Percentiles rank a stretch among this genome's conserved stretches.
Conservation (phyloP, 164 flowering plant genomes). For the Berberis thunbergii region DNA sequence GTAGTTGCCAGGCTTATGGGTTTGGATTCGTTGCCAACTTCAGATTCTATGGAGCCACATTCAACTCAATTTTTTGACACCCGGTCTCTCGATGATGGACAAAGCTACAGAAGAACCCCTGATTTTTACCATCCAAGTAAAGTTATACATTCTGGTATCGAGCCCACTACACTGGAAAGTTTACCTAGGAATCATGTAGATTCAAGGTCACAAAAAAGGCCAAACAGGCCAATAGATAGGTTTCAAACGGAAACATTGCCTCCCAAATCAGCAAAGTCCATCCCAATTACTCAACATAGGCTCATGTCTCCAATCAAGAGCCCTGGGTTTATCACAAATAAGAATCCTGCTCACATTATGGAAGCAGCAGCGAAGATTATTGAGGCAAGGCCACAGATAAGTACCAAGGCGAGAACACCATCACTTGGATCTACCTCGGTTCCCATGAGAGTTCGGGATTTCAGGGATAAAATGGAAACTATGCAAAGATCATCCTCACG, state of each 20-base stretch:
- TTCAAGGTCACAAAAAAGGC: slow-evolving; percentile 32
- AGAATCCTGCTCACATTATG: slow-evolving; percentile 71
- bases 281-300: slow-evolving; percentile 63
- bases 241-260: slow-evolving; percentile 76
- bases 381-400: slow-evolving; percentile 39
- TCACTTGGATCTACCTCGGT: slow-evolving; percentile 31
- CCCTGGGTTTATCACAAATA: slow-evolving; percentile 46
- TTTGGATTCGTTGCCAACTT: slow-evolving; percentile 72
- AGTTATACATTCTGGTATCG: slow-evolving; percentile 20
- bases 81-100: slow-evolving; percentile 39
- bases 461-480: slow-evolving; percentile 46
- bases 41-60: slow-evolving; percentile 38
- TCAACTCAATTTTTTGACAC: slow-evolving; percentile 49
- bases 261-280: slow-evolving; percentile 70
- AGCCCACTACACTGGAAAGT: slow-evolving; percentile 21
- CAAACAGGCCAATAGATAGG: slow-evolving; percentile 50
- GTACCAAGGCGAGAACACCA: slow-evolving; percentile 26
- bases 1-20: slow-evolving; percentile 99
- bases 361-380: slow-evolving; percentile 86
- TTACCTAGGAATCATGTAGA: slow-evolving; percentile 26
- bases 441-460: slow-evolving; percentile 33
- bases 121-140: slow-evolving; percentile 32
- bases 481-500: slow-evolving; percentile 28
- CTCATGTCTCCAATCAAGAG: slow-evolving; percentile 80
- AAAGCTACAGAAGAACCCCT: slow-evolving; percentile 21